Base-by-base conservation (phyloP, 1,284 basidiomycete species). In the Sanghuangporus weigelae region DNA sequence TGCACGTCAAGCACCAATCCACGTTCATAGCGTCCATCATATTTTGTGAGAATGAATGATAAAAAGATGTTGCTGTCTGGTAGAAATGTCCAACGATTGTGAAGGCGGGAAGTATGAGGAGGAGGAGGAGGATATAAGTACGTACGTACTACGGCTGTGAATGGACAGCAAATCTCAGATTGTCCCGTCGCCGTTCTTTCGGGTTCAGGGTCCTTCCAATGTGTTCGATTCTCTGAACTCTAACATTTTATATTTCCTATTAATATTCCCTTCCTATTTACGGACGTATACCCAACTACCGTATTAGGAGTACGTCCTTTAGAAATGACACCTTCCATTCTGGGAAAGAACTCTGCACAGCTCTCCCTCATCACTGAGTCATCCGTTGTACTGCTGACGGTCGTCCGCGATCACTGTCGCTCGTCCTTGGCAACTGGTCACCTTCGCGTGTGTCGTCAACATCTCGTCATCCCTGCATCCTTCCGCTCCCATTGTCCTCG, bases 1-100 rank as follows among this genome's bases (percentile, higher is more conserved):
- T 77, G 76, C 86, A 88, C 64, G 77, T 78, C 68, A 88, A 78
- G 72, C 87, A 88, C 86, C 86, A 88, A 76, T 86, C 81, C 65
- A 79, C 81, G 72, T 87, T 86, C 81, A 87, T 84, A 44, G 46
- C 23, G 35, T 62, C 60, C 51, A 62, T 62, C 51, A 40, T 36
- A 40, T 36, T 16, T n/a, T 19, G 35, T 21, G 60, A 42, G 40
- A 59, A 66, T 58, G 54, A 58, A 59, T 48, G 57, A 51, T 60
- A 56, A 46, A 49, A 66, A 67, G 66, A 66, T 63, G 63, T 66
- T 31, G 26, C 2, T 31, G 26, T 3, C 2, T 31, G 26, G 26
- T 31, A 4, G 26, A 31, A 31, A 31, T 31, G 26, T 31, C 23
- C 26, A 31, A 31, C 26, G 26, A 3, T 5, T 31, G 26, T 31